Conservation (phyloP, 176 grass and related monocot genomes). For the Phragmites australis region DNA sequence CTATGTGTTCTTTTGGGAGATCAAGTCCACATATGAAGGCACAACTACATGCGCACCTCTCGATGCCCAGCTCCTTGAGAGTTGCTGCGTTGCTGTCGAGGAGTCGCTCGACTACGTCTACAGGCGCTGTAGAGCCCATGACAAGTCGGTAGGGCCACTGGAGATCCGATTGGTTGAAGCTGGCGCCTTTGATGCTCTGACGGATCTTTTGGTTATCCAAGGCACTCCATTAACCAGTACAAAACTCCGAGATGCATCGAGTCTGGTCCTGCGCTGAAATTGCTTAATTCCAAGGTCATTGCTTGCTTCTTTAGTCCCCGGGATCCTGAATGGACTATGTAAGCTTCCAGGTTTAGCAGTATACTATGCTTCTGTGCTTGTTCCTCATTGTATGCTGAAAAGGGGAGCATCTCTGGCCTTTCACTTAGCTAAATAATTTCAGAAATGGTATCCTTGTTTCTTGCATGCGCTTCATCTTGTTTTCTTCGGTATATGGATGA, state of each 20-base stretch:
- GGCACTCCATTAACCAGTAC: slow-evolving; percentile 88
- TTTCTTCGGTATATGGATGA: background rate
- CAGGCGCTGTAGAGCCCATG: slow-evolving; percentile 60
- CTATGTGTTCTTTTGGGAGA: slow-evolving; percentile 86
- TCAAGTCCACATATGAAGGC: slow-evolving; percentile 46
- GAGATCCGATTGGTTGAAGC: slow-evolving; percentile 69
- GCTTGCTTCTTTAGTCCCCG: slow-evolving; percentile 57
- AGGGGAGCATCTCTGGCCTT: background rate
- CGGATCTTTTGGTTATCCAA: slow-evolving; percentile 72
- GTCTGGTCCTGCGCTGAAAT: slow-evolving; percentile 41
- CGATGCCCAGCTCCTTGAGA: slow-evolving; percentile 49
- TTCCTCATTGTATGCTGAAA: background rate
- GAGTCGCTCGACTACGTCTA: slow-evolving; percentile 77
- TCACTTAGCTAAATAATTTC: background rate
- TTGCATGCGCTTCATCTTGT: background rate
- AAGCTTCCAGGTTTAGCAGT: slow-evolving; percentile 14
- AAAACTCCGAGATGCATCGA: slow-evolving; percentile 77
- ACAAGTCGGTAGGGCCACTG: slow-evolving; percentile 71
- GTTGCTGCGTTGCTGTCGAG: slow-evolving; percentile 59
- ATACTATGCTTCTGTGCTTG: background rate
- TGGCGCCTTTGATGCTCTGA: slow-evolving; percentile 70
- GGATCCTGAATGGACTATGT: slow-evolving; percentile 61
- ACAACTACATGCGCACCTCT: background rate
- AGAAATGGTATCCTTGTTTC: background rate
- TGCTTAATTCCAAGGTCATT: slow-evolving; percentile 64